A percentile compares a stretch with the other conserved stretches of the same genome.
Conservation (phyloP, 2,329 filamentous ascomycete genomes). For the Cytospora piceicola region DNA sequence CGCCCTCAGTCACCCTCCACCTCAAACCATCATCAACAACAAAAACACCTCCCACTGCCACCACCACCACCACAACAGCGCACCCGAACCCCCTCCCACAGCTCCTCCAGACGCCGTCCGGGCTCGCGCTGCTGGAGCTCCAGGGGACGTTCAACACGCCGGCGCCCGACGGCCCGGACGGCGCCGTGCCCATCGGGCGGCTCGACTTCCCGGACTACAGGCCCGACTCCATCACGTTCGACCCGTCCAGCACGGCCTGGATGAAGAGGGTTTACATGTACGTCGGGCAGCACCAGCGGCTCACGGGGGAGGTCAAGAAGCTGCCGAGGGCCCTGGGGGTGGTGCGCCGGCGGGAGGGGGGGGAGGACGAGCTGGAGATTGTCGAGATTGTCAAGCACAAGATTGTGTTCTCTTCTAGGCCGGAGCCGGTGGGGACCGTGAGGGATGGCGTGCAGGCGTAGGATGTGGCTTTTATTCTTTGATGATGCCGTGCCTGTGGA, state of each 20-base stretch:
- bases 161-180: slow-evolving; percentile 39
- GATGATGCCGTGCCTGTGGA: not conserved
- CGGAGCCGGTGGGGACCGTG: slow-evolving; percentile 75
- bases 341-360: slow-evolving; percentile 60
- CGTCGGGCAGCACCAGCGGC: slow-evolving; percentile 83
- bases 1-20: slow-evolving; percentile 45
- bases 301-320: slow-evolving; percentile 90
- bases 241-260: slow-evolving; percentile 68
- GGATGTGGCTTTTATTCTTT: not conserved
- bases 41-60: not conserved
- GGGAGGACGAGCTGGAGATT: slow-evolving; percentile 70
- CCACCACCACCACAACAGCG: slow-evolving; percentile 32
- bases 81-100: slow-evolving; percentile 66
- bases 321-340: slow-evolving; percentile 77
- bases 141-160: slow-evolving; percentile 89
- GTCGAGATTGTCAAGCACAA: slow-evolving; percentile 88
- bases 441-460: not conserved
- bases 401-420: slow-evolving; percentile 79
- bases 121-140: slow-evolving; percentile 87
- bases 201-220: slow-evolving; percentile 62
- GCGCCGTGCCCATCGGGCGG: slow-evolving; percentile 47
- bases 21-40: slow-evolving; percentile 31
- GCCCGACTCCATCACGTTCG: slow-evolving; percentile 45
- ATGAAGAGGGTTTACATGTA: slow-evolving; percentile 91
- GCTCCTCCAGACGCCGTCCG: slow-evolving; percentile 86